These are phyloP conservation scores for Xylaria digitata DNA, from an alignment of 2,329 filamentous ascomycete genomes.

Conservation along the genomic window DNA sequence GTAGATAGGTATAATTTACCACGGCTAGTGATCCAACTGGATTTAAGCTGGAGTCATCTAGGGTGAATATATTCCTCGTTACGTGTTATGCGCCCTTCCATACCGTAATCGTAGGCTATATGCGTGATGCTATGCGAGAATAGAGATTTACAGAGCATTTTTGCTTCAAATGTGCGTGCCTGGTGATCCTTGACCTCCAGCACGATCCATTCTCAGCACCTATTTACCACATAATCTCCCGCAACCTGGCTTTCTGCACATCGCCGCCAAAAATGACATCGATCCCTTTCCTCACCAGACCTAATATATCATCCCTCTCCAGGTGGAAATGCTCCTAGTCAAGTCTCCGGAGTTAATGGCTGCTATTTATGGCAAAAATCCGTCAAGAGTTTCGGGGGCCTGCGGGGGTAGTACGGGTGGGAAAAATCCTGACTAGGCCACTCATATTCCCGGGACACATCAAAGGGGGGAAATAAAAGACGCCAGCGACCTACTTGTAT, in stretches of 20 bases:
- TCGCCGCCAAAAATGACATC: conserved; percentile 74
- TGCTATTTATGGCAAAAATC: no score
- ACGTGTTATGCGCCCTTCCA: not conserved
- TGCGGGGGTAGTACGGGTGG: no score
- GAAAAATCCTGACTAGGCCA: no score
- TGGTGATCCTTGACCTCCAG: not conserved
- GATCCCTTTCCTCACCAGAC: conserved; percentile 70
- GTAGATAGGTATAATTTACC: no score
- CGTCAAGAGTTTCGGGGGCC: no score
- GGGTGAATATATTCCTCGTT: not conserved
- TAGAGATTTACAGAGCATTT: not conserved
- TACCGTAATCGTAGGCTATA: not conserved
- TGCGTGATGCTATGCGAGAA: not conserved
- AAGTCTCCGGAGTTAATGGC: no score
- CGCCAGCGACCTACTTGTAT: conserved; percentile 58
- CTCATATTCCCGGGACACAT: no score
- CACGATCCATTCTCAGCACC: not conserved
- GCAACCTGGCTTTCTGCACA: conserved; percentile 68
- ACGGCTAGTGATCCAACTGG: no score
- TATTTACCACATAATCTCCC: conserved; percentile 60
- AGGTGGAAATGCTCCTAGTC: conserved; percentile 71
- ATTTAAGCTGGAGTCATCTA: not conserved
- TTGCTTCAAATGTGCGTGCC: not conserved
- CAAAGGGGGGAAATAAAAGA: no score
- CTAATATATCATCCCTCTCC: conserved; percentile 57